Base-by-base conservation (phyloP, 352 stramenopile species). In the Paralagenidium karlingii region DNA sequence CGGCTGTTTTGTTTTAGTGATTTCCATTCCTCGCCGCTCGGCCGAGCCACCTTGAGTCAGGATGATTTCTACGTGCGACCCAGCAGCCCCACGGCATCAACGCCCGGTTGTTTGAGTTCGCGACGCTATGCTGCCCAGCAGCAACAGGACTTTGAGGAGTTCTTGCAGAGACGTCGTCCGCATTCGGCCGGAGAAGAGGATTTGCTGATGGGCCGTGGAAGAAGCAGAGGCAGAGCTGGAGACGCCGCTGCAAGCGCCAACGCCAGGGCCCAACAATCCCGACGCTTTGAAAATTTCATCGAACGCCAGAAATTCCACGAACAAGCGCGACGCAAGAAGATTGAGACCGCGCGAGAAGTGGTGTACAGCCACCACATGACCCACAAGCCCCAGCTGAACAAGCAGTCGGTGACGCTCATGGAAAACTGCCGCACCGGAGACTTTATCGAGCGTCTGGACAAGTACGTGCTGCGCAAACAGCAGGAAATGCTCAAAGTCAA, bases 401-500 rank as follows among this genome's bases (percentile, higher is more conserved):
- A 88, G 45, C 77, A 81, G 7, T 88, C 74, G 26, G 49, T 66
- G 19, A 61, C 60, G 12, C 79, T 88, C 62, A 87, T 87, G 70
- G 67, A 75, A 33, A 83, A 87, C 41, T 73, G 68, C 1, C 66
- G 71, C 28, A 84, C 82, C 38, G 75, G 77, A 8, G 75, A 88
- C 38, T 91, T 87, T 42, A 54, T 91, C 8, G 73, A 85, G 47
- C 63, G 77, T 8, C 71, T 91, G 40, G 73, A 68, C 5, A 66
- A 77, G 25, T 81, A 87, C 47, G 71, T 74, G 9, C 55, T 85
- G 29, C 68, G 64, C 29, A 87, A 79, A 49, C 71, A 91, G 55
- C 67, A 88, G 34, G 71, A 82, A 33, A 70, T 66, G 4, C 55
- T 88, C 32, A 85, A 82, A 51, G 84, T 79, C 38, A 88, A 82